Percentiles rank a stretch among this genome's conserved stretches.
Evolutionary conservation across 108 stramenopile species (phyloP).

Genomic region (Nannochloropsis gaditana): DNA sequence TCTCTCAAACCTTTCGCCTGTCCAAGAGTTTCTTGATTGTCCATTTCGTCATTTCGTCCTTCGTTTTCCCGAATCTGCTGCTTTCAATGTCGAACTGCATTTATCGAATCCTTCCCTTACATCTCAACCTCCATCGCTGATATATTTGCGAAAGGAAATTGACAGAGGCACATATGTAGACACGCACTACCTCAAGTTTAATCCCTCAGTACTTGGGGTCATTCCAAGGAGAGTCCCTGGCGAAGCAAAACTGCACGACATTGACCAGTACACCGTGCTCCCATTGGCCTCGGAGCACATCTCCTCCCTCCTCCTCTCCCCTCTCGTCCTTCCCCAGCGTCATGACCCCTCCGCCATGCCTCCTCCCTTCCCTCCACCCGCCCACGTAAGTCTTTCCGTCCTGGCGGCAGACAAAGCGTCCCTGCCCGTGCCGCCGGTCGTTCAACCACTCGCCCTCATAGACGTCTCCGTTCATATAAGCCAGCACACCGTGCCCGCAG

Average conservation of each 20-base stretch:
- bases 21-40: no score
- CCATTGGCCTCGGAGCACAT: neutral
- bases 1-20: no score
- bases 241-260: neutral
- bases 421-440: slow-evolving; percentile 39
- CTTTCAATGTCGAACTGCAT: no score
- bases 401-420: slow-evolving; percentile 21
- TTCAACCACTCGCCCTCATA: slow-evolving; percentile 48
- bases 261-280: slow-evolving; percentile 1
- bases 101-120: no score
- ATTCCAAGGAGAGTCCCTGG: slow-evolving; percentile 17
- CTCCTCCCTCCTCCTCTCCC: neutral
- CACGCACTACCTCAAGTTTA: no score
- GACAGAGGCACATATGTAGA: no score
- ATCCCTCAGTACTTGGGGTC: neutral
- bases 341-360: neutral
- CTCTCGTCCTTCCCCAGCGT: neutral
- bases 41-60: no score
- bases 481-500: slow-evolving; percentile 29
- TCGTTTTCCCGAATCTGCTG: no score
- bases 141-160: no score
- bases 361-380: neutral
- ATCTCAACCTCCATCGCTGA: no score
- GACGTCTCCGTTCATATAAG: slow-evolving; percentile 33
- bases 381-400: neutral